Conservation (phyloP, 169 alveolate species). For the Cardiosporidium cionae region DNA sequence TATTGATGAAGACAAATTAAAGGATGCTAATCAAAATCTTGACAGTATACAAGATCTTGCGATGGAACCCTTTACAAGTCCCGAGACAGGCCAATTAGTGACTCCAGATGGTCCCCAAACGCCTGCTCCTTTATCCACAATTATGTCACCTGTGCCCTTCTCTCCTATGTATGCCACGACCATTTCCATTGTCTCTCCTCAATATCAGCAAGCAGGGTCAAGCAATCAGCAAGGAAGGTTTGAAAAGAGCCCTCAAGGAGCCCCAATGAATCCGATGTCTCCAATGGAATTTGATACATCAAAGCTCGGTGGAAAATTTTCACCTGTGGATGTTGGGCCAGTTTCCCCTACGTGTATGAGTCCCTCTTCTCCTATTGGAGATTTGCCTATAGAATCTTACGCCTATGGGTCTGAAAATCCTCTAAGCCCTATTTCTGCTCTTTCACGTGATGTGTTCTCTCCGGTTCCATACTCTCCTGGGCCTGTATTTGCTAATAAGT, state of each 20-base stretch:
- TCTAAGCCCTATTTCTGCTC: constrained; percentile 9
- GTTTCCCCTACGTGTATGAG: constrained; percentile 68
- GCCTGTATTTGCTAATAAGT: background rate
- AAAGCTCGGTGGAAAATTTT: constrained; percentile 72
- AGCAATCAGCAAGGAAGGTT: too few species aligned
- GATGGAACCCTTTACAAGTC: constrained; percentile 55
- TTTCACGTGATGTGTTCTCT: constrained; percentile 49
- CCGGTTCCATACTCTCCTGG: constrained; percentile 23
- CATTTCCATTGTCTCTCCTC: constrained; percentile 61
- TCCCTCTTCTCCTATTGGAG: constrained; percentile 24
- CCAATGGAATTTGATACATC: constrained; percentile 54
- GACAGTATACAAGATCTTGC: constrained; percentile 62
- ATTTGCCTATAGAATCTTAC: constrained; percentile 27
- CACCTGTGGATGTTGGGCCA: constrained; percentile 76
- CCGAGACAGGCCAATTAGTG: constrained; percentile 46
- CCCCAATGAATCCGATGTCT: constrained; percentile 29
- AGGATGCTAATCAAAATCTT: constrained; percentile 70
- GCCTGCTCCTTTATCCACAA: constrained; percentile 14
- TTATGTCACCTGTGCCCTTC: constrained; percentile 55
- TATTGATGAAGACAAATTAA: constrained; percentile 77
- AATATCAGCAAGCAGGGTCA: constrained; percentile 30
- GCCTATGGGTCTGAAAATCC: constrained; percentile 42
- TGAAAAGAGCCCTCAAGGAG: too few species aligned
- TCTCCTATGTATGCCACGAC: constrained; percentile 55
- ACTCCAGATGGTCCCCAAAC: constrained; percentile 21